Base-by-base conservation (phyloP, 2,329 filamentous ascomycete species). In the Fusarium nelsonii region DNA sequence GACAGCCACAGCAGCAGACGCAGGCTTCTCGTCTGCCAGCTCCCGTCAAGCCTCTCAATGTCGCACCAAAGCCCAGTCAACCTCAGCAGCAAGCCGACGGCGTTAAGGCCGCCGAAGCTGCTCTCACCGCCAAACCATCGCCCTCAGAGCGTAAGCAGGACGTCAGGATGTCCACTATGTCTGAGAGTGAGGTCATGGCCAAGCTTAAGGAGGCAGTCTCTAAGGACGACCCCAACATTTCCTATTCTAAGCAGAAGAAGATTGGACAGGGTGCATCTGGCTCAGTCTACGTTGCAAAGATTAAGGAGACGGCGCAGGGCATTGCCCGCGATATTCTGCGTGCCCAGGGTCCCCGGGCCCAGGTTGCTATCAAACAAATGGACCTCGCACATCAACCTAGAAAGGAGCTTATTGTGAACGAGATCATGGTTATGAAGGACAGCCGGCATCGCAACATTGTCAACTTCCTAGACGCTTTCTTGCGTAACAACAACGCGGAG, bases 381-480 rank as follows among this genome's bases (percentile, higher is more conserved):
- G 96, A 99, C 82, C 88, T 99, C 58, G 93, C 95, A 51, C 96
- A 97, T 77, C 96, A 99, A 80, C 96, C 96, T 48, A 88, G 96
- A 62, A 99, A 99, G 85, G 96, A 99, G 81, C 84, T 99, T 76
- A 99, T 99, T 76, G 96, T 99, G 54, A 99, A 99, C 80, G 96
- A 99, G 78, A 99, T 99, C 77, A 97, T 99, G 83, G 96, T 99
- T 63, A 99, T 99, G 96, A 97, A 98, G 84, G 96, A 99, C 82
- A 97, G 93, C 84, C 92, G 94, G 78, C 96, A 99, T 80, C 91
- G 92, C 65, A 99, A 99, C 81, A 99, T 99, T 84, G 96, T 99
- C 81, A 99, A 99, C 82, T 99, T 97, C 83, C 84, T 99, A 34
- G 96, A 99, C 74, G 94, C 95, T 5, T 99, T 98, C 85, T 83